phyloP scores from a whole-genome alignment of 495 filamentous ascomycete genomes.

The Ascodesmis nigricans region DNA sequence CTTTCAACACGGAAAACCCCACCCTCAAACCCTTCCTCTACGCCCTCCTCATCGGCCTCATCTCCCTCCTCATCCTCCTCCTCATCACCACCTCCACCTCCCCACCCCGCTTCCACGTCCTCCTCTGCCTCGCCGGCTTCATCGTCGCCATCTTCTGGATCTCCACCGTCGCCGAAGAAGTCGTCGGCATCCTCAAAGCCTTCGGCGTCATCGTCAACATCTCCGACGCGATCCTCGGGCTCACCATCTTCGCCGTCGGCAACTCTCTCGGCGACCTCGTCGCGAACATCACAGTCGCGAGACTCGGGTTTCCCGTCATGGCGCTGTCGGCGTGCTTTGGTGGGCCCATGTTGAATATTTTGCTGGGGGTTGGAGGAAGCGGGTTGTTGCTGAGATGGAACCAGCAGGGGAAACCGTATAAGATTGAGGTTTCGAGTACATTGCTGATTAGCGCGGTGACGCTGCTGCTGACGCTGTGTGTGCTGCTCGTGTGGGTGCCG shows the following conservation, averaged over 20 bases:
- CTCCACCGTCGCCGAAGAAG: constrained; percentile 82
- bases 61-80: constrained; percentile 39
- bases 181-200: constrained; percentile 85
- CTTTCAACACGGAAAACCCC: constrained; percentile 30
- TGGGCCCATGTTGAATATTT: constrained; percentile 91
- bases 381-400: constrained; percentile 65
- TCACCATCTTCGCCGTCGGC: constrained; percentile 92
- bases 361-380: constrained; percentile 76
- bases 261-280: constrained; percentile 91
- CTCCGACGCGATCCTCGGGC: constrained; percentile 81
- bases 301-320: constrained; percentile 92
- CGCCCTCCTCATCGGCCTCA: constrained; percentile 45
- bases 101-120: constrained; percentile 43
- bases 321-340: constrained; percentile 89
- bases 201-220: constrained; percentile 83
- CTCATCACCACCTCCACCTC: constrained; percentile 35
- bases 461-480: constrained; percentile 56
- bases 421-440: constrained; percentile 62
- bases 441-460: constrained; percentile 62
- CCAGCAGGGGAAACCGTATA: constrained; percentile 36
- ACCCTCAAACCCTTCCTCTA: constrained; percentile 44
- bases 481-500: constrained; percentile 61
- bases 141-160: constrained; percentile 86
- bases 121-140: constrained; percentile 81
- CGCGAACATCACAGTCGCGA: constrained; percentile 80